Evolutionary conservation across 2,329 filamentous ascomycete genomes (phyloP).

Genomic region (Chaetomium olivaceum): DNA sequence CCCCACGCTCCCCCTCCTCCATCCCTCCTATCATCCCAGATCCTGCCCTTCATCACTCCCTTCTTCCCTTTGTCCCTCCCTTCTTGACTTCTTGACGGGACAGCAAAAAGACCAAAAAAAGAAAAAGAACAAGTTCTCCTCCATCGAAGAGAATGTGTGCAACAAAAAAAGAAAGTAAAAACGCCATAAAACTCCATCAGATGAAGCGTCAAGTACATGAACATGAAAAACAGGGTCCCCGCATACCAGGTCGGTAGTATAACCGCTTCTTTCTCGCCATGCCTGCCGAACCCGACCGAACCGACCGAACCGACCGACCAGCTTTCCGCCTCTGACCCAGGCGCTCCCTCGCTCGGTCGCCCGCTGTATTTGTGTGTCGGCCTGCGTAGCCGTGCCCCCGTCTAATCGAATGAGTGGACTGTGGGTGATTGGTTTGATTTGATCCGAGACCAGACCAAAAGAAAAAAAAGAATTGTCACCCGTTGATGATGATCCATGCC

Average conservation of each 20-base stretch:
- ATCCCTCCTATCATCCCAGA: not conserved
- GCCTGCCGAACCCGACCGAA: not conserved
- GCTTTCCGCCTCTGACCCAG: not conserved
- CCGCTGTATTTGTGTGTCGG: not conserved
- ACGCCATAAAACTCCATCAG: conserved; percentile 19
- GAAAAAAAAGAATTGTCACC: not conserved
- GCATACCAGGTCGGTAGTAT: not conserved
- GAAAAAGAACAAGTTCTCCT: not conserved
- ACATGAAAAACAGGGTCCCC: too few species aligned
- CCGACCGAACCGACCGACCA: not conserved
- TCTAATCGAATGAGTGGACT: conserved; percentile 10
- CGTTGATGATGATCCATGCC: not conserved
- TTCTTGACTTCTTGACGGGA: not conserved
- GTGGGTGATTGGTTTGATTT: conserved; percentile 2
- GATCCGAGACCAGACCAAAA: not conserved
- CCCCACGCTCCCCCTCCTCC: not conserved
- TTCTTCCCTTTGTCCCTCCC: not conserved
- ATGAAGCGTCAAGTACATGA: conserved; percentile 18
- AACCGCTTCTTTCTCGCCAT: not conserved
- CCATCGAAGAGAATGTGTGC: not conserved
- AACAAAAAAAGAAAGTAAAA: conserved; percentile 5
- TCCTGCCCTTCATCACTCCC: not conserved
- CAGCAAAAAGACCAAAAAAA: not conserved
- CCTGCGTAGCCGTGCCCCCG: not conserved
- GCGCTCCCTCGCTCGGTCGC: not conserved